A percentile compares a stretch with the other conserved stretches of the same genome.
Evolutionary conservation across 2,329 filamentous ascomycete species (phyloP).

Genomic region (Stylonectria norvegica): DNA sequence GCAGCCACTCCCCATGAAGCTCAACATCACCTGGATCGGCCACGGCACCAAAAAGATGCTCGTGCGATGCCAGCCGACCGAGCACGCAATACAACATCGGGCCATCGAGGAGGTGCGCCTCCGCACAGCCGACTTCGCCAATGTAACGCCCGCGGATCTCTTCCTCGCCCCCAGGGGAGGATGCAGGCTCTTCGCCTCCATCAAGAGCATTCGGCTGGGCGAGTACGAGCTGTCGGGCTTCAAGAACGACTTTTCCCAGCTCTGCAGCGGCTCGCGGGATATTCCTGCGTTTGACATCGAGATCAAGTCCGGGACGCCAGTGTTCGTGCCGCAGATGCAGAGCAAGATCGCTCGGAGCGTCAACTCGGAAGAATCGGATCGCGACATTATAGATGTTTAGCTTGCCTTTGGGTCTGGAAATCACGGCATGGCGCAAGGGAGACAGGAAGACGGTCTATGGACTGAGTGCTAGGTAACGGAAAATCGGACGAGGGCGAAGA

Average conservation of each 20-base stretch:
- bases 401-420: too few species aligned
- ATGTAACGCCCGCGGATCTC: background rate
- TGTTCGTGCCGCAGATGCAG: constrained; percentile 1
- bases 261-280: constrained; percentile 15
- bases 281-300: constrained; percentile 26
- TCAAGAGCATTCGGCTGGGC: constrained; percentile 23
- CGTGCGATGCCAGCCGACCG: constrained; percentile 23
- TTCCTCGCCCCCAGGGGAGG: constrained; percentile 5
- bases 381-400: background rate
- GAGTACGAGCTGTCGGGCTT: constrained; percentile 25
- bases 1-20: constrained; percentile 19
- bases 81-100: constrained; percentile 33
- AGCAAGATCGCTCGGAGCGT: too few species aligned
- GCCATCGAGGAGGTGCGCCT: constrained; percentile 19
- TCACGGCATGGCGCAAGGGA: too few species aligned
- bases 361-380: background rate
- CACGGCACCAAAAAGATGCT: constrained; percentile 30
- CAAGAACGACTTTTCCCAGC: constrained; percentile 24
- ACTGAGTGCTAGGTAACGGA: too few species aligned
- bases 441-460: too few species aligned
- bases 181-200: constrained; percentile 5
- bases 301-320: constrained; percentile 2
- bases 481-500: too few species aligned
- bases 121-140: constrained; percentile 13
- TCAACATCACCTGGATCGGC: constrained; percentile 27